Conservation (phyloP, 2,329 filamentous ascomycete species). For the Epichloe baconii region DNA sequence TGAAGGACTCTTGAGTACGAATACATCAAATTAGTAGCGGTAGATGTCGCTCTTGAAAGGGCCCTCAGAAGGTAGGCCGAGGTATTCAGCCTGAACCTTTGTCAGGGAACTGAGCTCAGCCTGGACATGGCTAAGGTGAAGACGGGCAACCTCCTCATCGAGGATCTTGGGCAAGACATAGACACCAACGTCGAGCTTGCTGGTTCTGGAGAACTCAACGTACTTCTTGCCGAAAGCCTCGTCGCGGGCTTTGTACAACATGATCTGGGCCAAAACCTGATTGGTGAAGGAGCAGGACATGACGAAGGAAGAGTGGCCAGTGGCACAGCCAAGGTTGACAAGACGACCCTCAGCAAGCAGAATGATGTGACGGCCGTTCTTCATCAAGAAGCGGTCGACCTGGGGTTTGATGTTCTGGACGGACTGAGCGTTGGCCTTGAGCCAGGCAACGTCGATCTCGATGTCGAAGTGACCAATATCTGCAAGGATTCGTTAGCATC, state of each 20-base stretch:
- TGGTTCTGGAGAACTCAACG: constrained; percentile 84
- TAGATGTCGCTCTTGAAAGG: constrained; percentile 89
- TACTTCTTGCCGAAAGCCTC: constrained; percentile 84
- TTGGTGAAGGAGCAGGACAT: constrained; percentile 99
- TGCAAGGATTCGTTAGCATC: constrained; percentile 8
- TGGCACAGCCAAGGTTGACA: constrained; percentile 98
- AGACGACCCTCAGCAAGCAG: constrained; percentile 96
- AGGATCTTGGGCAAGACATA: constrained; percentile 95
- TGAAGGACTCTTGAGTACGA: constrained; percentile 26
- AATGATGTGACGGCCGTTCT: constrained; percentile 91
- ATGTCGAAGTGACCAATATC: constrained; percentile 99
- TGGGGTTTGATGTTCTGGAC: constrained; percentile 99
- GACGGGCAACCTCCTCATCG: constrained; percentile 93
- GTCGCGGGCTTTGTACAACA: constrained; percentile 89
- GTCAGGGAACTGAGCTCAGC: constrained; percentile 83
- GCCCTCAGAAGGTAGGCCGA: constrained; percentile 71
- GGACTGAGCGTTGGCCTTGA: constrained; percentile 90
- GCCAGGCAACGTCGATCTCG: constrained; percentile 98
- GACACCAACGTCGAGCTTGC: constrained; percentile 76
- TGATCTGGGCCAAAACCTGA: constrained; percentile 98
- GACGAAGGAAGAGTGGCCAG: constrained; percentile 97
- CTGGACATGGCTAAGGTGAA: constrained; percentile 89
- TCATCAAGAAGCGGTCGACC: constrained; percentile 95
- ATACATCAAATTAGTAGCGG: constrained; percentile 30
- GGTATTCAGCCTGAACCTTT: constrained; percentile 83